phyloP scores from a whole-genome alignment of 352 stramenopile genomes.

The Elongisporangium anandrum region DNA sequence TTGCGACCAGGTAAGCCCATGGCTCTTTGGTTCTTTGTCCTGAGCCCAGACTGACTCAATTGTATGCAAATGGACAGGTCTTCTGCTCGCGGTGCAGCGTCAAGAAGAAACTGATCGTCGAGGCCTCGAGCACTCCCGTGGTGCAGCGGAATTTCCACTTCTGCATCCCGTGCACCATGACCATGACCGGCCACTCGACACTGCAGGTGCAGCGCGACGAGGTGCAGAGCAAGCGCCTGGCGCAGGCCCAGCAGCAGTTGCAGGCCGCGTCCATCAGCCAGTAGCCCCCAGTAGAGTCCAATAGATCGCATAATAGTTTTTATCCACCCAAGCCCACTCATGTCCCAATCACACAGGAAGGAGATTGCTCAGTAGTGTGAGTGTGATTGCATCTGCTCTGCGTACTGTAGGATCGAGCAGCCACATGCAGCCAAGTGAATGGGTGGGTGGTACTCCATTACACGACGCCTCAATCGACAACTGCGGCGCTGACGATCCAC shows the following conservation, averaged over 20 bases:
- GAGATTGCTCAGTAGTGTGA: no score
- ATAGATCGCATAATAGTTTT: not conserved
- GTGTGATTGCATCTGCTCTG: not conserved
- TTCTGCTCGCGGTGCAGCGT: constrained; percentile 22
- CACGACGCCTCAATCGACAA: not conserved
- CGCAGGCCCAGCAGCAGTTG: not conserved
- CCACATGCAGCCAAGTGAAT: not conserved
- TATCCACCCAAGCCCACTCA: not conserved
- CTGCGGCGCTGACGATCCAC: not conserved
- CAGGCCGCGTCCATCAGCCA: not conserved
- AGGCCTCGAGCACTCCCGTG: constrained; percentile 13
- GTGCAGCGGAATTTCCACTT: constrained; percentile 20
- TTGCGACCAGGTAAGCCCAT: constrained; percentile 16
- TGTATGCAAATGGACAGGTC: constrained; percentile 8
- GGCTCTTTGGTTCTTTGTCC: constrained; percentile 4
- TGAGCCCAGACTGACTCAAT: constrained; percentile 9
- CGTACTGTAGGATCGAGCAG: not conserved
- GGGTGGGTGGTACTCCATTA: not conserved
- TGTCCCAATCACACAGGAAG: not conserved
- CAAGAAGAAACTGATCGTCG: constrained; percentile 19
- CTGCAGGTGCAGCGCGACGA: constrained; percentile 28
- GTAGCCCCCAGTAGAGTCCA: not conserved
- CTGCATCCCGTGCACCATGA: constrained; percentile 33
- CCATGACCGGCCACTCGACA: constrained; percentile 16
- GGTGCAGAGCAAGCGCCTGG: constrained; percentile 13